Base-by-base conservation (phyloP, 2,329 filamentous ascomycete genomes). In the Zasmidium citrigriseum region DNA sequence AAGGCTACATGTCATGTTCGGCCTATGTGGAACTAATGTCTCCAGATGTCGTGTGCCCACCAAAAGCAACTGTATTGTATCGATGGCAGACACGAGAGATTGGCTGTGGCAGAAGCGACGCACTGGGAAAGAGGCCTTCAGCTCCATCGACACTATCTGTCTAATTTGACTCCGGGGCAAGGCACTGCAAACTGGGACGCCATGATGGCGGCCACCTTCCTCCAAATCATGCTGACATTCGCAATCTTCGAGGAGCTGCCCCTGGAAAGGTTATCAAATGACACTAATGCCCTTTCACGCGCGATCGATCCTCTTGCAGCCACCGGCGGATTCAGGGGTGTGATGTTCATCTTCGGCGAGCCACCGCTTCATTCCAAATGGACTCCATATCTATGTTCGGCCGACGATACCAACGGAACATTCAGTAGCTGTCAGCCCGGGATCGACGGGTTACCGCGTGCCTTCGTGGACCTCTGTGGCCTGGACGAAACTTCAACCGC, bases 51-150 rank as follows among this genome's bases (percentile, higher is more conserved):
- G 2, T 46, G 51, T 21, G 48, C 47, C 16, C 22, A 51, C 14
- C 54, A 29, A 22, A 34, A 11, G 3, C 23, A 52, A 23, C 41
- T 46, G 16, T 24, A 54, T 45, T 21, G 41, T 45, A 41, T 45
- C 23, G 34, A 41, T 4, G 14, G 34, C 16, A 41, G 4, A 11
- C 34, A n/a, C 14, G 4, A 11, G 14, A 16, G 34, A 11, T n/a
- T 41, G 7, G 16, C 49, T 3, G 27, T 59, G 3, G 25, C 44
- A 3, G 63, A 65, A 52, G 59, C 56, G 9, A 56, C n/a, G 24
- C 61, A 67, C 22, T 67, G 64, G 64, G 57, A 65, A 20, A 27
- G 38, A 20, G 64, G 62, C 5, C 53, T 66, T 18, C 54, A 62
- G 23, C 51, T 63, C n/a, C 60, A 63, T 48, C 55, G 58, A 12